Percentiles rank a stretch among this genome's conserved stretches.
phyloP scores from a whole-genome alignment of 257 asterid genomes.

The Paulownia fortunei region DNA sequence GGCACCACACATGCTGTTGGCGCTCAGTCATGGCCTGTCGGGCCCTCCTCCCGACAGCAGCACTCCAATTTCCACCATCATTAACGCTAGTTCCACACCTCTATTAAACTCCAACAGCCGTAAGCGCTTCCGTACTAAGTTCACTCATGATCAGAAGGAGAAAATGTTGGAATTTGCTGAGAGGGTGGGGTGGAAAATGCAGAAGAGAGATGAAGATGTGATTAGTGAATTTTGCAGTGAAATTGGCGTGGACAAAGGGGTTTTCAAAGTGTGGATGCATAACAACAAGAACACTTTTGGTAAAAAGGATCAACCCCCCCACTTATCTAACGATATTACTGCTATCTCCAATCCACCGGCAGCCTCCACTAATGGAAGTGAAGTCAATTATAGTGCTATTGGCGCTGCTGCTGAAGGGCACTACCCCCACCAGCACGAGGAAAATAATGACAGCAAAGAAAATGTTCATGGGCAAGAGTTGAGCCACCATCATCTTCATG shows the following conservation, averaged over 20 bases:
- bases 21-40: constrained; percentile 47
- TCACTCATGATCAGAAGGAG: constrained; percentile 67
- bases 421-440: constrained; percentile 36
- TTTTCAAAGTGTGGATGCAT: constrained; percentile 91
- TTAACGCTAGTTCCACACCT: neutral
- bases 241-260: constrained; percentile 66
- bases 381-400: neutral
- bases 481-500: constrained; percentile 8
- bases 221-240: constrained; percentile 57
- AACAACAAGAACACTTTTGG: constrained; percentile 68
- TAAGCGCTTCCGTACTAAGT: constrained; percentile 69
- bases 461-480: constrained; percentile 32
- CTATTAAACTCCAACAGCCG: constrained; percentile 19
- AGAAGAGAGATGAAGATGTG: constrained; percentile 63
- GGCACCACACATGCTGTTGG: constrained; percentile 64
- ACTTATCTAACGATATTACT: neutral
- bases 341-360: constrained; percentile 32
- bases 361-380: constrained; percentile 19
- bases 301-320: constrained; percentile 41
- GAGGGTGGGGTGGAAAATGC: constrained; percentile 76
- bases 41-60: constrained; percentile 15
- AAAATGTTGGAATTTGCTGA: constrained; percentile 75
- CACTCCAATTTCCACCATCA: constrained; percentile 18
- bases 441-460: constrained; percentile 37
- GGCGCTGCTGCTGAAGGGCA: constrained; percentile 23